Evolutionary conservation across 179 eudicot species (phyloP), one percentile per base, ranked within the genome.

Genomic region (Amaranthus tricolor): DNA sequence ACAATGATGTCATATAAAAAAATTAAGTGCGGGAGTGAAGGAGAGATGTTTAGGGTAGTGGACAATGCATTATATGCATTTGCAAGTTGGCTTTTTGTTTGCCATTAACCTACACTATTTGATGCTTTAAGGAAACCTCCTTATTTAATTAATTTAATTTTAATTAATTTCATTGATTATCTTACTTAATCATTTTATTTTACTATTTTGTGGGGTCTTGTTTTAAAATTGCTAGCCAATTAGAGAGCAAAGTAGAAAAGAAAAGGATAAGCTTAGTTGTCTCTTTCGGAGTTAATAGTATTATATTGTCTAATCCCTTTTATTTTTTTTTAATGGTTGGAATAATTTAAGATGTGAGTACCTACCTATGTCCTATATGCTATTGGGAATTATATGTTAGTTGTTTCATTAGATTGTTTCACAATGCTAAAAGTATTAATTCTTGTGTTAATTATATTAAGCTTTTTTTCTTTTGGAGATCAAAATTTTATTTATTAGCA

Each of bases 81-180:
- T 70, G 48, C 10, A 62, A 68, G 74, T 76, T 76, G 83, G 83
- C 74, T 80, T 80, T 80, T 80, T 81, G 83, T 81, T 77, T 73
- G 80, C 83, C 83, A 81, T 77, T 77, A 81, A 77, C 80, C 83
- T 68, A 77, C 80, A 72, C 78, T 68, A 73, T 68, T 77, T 68
- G 75, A 70, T 80, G 62, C 72, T 73, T 74, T 77, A 68, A 59
- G 78, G 66, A 62, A 67, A 55, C 52, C 72, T 43, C 57, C 51
- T 5, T 24, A 6, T 10, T 45, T 14, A 11, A 59, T 19, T 31
- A 40, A 43, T 13, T 44, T 57, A 68, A 11, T 62, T 53, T 16
- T 20, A 13, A 20, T 48, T 49, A 40, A 11, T 71, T 31, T 51
- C 7, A 15, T 53, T 53, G 51, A 21, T 15, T 20, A 19, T 69